Evolutionary conservation across 495 filamentous ascomycete genomes (phyloP).

Genomic region (Aspergillus panamensis): DNA sequence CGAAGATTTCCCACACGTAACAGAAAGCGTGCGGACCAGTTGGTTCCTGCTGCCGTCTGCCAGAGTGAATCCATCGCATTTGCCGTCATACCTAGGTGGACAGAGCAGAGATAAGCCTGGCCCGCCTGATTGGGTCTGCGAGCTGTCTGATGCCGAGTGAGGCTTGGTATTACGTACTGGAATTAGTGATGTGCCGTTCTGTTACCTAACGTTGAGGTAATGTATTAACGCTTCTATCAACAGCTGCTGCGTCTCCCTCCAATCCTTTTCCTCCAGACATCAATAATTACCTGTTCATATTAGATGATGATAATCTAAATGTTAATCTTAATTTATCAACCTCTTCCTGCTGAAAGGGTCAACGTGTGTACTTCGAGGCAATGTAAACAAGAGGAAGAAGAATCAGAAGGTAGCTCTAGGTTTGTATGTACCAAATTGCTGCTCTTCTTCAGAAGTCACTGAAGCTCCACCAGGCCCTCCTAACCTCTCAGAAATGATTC

Average conservation of each 20-base stretch:
- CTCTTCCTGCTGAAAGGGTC: too few relatives aligned
- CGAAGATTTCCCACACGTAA: slow-evolving; percentile 30
- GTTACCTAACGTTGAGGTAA: slow-evolving; percentile 16
- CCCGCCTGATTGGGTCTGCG: slow-evolving; percentile 26
- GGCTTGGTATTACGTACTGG: slow-evolving; percentile 32
- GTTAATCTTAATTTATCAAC: neutral
- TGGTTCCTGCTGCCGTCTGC: slow-evolving; percentile 11
- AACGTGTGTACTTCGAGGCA: too few relatives aligned
- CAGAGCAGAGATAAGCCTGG: slow-evolving; percentile 21
- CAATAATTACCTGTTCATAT: neutral
- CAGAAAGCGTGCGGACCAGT: slow-evolving; percentile 13
- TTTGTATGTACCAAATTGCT: too few relatives aligned
- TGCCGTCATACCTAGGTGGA: slow-evolving; percentile 1
- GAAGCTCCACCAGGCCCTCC: neutral
- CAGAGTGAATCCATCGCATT: slow-evolving; percentile 7
- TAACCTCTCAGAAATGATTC: neutral
- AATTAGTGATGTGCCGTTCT: neutral
- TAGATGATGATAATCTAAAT: neutral
- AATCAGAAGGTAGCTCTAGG: neutral
- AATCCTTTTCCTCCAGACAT: neutral
- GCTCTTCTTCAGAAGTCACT: neutral
- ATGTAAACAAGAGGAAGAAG: too few relatives aligned
- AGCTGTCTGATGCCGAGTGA: slow-evolving; percentile 12
- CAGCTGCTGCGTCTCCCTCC: neutral
- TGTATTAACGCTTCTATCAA: neutral